Base-by-base conservation (phyloP, 2,329 filamentous ascomycete species). In the Tolypocladium album region DNA sequence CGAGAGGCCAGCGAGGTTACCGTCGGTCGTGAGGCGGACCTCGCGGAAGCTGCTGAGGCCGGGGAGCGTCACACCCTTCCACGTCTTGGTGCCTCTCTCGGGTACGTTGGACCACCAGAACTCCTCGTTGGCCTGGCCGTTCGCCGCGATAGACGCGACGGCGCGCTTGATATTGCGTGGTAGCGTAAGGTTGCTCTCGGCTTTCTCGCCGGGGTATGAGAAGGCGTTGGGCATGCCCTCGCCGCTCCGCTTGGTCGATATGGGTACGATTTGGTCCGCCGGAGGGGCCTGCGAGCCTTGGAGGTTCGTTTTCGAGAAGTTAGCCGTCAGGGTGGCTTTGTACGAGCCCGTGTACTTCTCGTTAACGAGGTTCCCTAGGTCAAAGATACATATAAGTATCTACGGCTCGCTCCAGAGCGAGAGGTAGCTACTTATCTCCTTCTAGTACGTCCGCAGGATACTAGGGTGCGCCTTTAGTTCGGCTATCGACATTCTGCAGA, bases 41-140 rank as follows among this genome's bases (percentile, higher is more conserved):
- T 95, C 90, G 27, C 90, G 84, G 70, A 89, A 93, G 0, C 89
- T 85, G 6, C 87, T 87, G 66, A 84, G 84, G 0, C 88, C 90
- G 31, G 84, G 83, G 0, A 91, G 76, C 4, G 80, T 79, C 1
- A 78, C 79, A 8, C 73, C 71, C 5, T 79, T 76, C 68, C 92
- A 93, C 4, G 81, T 79, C 42, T 79, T 64, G 4, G 77, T 77
- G 63, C 86, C 81, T 12, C 82, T 82, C 52, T 86, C 80, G 2
- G 88, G 81, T 1, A 91, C 85, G 67, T 93, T 93, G 60, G 81
- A 83, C 85, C 88, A 94, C 89, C 90, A 95, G 67, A 93, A 93
- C 70, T 95, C 90, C 74, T 94, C 90, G 20, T 79, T 75, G 0
- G 81, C 80, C 70, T 94, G 90, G 0, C 89, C 90, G 64, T 86